Evolutionary conservation across 1,139 yeast genomes (phyloP).

Genomic region (Yamadazyma triangularis): DNA sequence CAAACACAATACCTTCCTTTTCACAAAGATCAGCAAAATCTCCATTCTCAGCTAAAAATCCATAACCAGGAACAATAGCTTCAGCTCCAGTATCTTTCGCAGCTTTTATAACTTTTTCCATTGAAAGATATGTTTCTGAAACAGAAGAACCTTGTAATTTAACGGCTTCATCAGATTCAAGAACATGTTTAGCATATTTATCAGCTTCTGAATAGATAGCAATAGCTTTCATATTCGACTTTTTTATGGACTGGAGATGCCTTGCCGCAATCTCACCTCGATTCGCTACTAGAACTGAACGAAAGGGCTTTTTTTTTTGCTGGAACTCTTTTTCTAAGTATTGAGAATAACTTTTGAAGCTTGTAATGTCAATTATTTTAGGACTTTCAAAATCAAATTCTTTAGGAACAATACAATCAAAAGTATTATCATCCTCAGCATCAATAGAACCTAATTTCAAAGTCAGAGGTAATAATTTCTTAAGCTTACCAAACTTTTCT

Average conservation of each 20-base stretch:
- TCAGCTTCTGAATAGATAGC: slow-evolving; percentile 92
- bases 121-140: slow-evolving; percentile 82
- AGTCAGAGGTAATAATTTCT: no score
- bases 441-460: no score
- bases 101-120: slow-evolving; percentile 79
- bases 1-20: slow-evolving; percentile 79
- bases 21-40: slow-evolving; percentile 88
- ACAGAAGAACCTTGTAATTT: slow-evolving; percentile 80
- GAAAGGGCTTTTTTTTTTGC: slow-evolving; percentile 55
- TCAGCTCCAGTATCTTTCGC: slow-evolving; percentile 81
- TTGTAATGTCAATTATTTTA: no score
- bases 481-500: no score
- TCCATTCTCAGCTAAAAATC: slow-evolving; percentile 96
- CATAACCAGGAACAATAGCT: slow-evolving; percentile 96
- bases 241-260: slow-evolving; percentile 81
- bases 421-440: no score
- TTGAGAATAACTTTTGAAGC: no score
- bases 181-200: slow-evolving; percentile 80
- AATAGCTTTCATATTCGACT: slow-evolving; percentile 69
- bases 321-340: slow-evolving; percentile 27
- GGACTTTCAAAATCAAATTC: no score
- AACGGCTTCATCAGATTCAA: slow-evolving; percentile 74
- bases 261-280: slow-evolving; percentile 98
- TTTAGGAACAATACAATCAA: no score
- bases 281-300: slow-evolving; percentile 86